phyloP scores from a whole-genome alignment of 2,329 filamentous ascomycete genomes.

The Aspergillus ochraceoroseus region DNA sequence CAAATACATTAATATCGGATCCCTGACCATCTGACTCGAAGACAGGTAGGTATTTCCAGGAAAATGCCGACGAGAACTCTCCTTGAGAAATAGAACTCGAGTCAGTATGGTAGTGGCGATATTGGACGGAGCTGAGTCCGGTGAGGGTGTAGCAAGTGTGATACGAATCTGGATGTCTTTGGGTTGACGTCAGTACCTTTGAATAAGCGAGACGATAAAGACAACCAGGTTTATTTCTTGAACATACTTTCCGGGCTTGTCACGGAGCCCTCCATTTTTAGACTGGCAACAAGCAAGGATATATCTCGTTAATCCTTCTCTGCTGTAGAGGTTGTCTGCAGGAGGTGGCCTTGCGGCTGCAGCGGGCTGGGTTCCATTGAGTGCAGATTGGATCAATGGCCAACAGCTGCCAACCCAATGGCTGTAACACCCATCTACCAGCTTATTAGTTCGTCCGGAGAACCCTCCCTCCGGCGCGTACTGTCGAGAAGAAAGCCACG shows the following conservation, averaged over 20 bases:
- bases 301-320: constrained; percentile 80
- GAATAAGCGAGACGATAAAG: background rate
- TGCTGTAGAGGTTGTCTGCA: constrained; percentile 59
- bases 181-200: constrained; percentile 19
- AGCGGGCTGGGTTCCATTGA: constrained; percentile 51
- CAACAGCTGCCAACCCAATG: constrained; percentile 97
- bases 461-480: constrained; percentile 89
- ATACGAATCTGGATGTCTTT: constrained; percentile 74
- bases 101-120: constrained; percentile 51
- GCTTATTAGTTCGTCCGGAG: constrained; percentile 90
- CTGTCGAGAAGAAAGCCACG: constrained; percentile 86
- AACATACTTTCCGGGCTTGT: constrained; percentile 85
- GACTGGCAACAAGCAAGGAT: constrained; percentile 82
- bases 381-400: constrained; percentile 77
- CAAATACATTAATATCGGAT: constrained; percentile 58
- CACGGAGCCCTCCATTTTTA: constrained; percentile 75
- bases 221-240: constrained; percentile 8
- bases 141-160: constrained; percentile 89
- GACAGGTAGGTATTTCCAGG: constrained; percentile 39
- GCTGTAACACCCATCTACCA: constrained; percentile 96
- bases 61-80: constrained; percentile 36
- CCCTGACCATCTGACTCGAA: constrained; percentile 47
- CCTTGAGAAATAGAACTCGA: constrained; percentile 29
- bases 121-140: constrained; percentile 76
- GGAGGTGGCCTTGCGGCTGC: constrained; percentile 21